Evolutionary conservation across 345 rosid species (phyloP).

Genomic region (Cochlearia excelsa): DNA sequence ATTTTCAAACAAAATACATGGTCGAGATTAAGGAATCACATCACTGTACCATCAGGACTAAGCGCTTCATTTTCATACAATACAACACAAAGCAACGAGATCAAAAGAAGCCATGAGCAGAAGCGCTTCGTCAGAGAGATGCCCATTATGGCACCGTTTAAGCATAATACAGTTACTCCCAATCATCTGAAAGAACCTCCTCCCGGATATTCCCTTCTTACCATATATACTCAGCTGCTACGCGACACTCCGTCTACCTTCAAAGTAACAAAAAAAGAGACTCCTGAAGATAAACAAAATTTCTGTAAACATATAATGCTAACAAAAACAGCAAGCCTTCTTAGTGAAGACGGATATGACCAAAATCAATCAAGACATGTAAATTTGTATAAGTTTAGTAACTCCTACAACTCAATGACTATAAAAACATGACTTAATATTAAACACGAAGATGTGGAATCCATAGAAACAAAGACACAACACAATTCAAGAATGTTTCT

Average conservation of each 20-base stretch:
- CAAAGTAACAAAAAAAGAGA: constrained; percentile 15
- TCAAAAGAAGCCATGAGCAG: constrained; percentile 51
- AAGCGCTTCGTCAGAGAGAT: constrained; percentile 45
- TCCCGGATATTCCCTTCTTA: constrained; percentile 37
- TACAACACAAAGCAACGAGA: constrained; percentile 45
- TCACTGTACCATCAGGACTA: constrained; percentile 37
- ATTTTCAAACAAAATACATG: constrained; percentile 43
- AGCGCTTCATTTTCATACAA: constrained; percentile 43
- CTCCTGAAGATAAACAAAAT: constrained; percentile 27
- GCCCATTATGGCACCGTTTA: constrained; percentile 74
- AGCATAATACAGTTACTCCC: constrained; percentile 51
- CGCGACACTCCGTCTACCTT: constrained; percentile 28
- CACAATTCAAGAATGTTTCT: no score
- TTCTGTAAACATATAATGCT: constrained; percentile 1
- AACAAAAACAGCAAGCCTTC: neutral
- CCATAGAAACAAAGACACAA: neutral
- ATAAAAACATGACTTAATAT: neutral
- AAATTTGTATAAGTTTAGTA: neutral
- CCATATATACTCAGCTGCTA: constrained; percentile 52
- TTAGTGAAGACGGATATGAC: neutral
- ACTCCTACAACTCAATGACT: no score
- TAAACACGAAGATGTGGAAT: constrained; percentile 12
- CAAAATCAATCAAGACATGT: constrained; percentile 4
- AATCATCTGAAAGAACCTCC: constrained; percentile 69
- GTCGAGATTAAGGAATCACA: constrained; percentile 39